Conservation (phyloP, 164 flowering plant species). For the Chimonanthus salicifolius region DNA sequence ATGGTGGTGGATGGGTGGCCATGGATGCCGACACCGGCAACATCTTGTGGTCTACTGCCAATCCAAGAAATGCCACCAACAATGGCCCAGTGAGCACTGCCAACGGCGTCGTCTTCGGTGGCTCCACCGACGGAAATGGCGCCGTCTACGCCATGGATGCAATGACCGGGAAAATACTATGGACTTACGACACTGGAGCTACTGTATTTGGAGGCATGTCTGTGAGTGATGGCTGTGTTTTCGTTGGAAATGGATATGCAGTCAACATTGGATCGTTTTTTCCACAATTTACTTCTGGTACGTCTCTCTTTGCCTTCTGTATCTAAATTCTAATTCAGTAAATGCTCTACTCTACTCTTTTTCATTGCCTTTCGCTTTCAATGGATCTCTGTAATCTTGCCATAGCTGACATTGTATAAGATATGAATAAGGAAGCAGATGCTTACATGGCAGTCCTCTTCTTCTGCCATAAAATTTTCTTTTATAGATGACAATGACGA, state of each 20-base stretch:
- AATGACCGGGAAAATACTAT: conserved; percentile 31
- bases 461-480: no score
- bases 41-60: conserved; percentile 41
- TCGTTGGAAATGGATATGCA: conserved; percentile 33
- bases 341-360: no score
- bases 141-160: conserved; percentile 45
- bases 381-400: no score
- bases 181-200: conserved; percentile 41
- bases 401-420: no score
- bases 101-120: conserved; percentile 44
- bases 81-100: conserved; percentile 38
- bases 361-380: no score
- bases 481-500: no score
- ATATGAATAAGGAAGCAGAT: no score
- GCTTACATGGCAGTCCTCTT: no score
- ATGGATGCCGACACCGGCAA: conserved; percentile 35
- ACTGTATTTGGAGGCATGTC: conserved; percentile 50
- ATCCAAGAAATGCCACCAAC: conserved; percentile 35
- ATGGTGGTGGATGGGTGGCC: conserved; percentile 53
- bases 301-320: conserved; percentile 40
- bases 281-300: conserved; percentile 34
- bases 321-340: neutral
- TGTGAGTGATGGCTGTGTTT: conserved; percentile 39
- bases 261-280: conserved; percentile 22
- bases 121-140: conserved; percentile 33